phyloP scores from a whole-genome alignment of 2,329 filamentous ascomycete species.

The Trichoderma sp. region DNA sequence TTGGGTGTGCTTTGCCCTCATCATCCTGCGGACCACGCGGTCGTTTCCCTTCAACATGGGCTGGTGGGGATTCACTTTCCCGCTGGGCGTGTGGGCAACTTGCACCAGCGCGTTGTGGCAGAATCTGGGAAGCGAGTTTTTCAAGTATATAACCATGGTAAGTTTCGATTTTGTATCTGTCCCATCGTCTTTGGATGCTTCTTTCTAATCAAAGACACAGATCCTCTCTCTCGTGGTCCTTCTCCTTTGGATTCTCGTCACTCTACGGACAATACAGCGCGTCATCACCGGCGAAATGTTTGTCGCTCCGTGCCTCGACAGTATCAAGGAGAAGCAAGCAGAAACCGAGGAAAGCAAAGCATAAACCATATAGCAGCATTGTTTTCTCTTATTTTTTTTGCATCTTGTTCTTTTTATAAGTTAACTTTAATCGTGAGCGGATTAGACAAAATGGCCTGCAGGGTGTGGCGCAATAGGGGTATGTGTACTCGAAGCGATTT shows the following conservation, averaged over 20 bases:
- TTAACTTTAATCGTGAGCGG: neutral
- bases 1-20: slow-evolving; percentile 47
- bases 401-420: neutral
- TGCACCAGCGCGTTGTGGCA: slow-evolving; percentile 44
- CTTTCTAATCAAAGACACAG: slow-evolving; percentile 28
- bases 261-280: slow-evolving; percentile 41
- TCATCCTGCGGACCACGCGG: slow-evolving; percentile 44
- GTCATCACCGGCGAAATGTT: slow-evolving; percentile 47
- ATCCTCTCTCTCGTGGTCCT: slow-evolving; percentile 46
- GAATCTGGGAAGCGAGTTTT: slow-evolving; percentile 47
- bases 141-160: slow-evolving; percentile 45
- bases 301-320: slow-evolving; percentile 47
- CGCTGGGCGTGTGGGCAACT: slow-evolving; percentile 47
- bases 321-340: slow-evolving; percentile 39
- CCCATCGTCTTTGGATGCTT: neutral
- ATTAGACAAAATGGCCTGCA: neutral
- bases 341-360: slow-evolving; percentile 26
- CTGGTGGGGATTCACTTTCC: slow-evolving; percentile 53
- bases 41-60: slow-evolving; percentile 50
- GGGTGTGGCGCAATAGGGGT: neutral
- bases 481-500: neutral
- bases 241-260: slow-evolving; percentile 47
- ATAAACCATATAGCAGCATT: neutral
- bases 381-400: neutral
- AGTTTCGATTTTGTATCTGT: neutral